Evolutionary conservation across 331 rosid species (phyloP).

Genomic region (Quercus lobata): DNA sequence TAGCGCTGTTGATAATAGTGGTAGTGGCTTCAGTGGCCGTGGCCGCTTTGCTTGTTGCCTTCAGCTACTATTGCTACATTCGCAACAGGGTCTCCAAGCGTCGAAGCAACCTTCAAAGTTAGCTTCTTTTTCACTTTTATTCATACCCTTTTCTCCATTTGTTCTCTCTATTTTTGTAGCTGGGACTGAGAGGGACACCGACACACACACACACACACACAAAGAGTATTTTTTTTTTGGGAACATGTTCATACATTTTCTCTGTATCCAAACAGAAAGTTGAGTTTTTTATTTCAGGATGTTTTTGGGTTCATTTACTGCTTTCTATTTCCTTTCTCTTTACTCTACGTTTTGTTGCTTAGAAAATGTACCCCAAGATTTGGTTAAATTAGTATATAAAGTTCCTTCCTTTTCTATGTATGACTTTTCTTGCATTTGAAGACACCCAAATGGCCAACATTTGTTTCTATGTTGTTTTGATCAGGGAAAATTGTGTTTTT

Average conservation of each 20-base stretch:
- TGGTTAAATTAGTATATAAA: background rate
- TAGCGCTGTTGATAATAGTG: conserved; percentile 44
- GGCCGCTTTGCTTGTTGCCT: conserved; percentile 63
- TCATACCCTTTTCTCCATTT: background rate
- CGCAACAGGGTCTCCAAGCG: conserved; percentile 67
- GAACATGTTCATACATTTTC: background rate
- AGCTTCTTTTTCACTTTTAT: conserved; percentile 1
- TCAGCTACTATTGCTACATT: conserved; percentile 87
- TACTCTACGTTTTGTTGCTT: background rate
- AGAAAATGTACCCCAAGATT: conserved; percentile 5
- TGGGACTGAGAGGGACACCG: background rate
- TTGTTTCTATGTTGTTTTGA: background rate
- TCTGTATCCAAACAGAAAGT: background rate
- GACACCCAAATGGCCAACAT: background rate
- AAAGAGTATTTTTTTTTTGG: background rate
- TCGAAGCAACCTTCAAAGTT: conserved; percentile 48
- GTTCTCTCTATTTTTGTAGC: background rate
- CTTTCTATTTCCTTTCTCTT: background rate
- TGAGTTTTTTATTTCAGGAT: background rate
- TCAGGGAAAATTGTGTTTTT: no score
- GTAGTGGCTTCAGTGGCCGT: conserved; percentile 72
- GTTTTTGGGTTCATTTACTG: background rate
- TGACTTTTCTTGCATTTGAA: background rate
- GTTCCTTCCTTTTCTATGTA: background rate
- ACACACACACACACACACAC: no score